Conservation (phyloP, 805 yeast genomes). For the Zygoascus ofunaensis region DNA sequence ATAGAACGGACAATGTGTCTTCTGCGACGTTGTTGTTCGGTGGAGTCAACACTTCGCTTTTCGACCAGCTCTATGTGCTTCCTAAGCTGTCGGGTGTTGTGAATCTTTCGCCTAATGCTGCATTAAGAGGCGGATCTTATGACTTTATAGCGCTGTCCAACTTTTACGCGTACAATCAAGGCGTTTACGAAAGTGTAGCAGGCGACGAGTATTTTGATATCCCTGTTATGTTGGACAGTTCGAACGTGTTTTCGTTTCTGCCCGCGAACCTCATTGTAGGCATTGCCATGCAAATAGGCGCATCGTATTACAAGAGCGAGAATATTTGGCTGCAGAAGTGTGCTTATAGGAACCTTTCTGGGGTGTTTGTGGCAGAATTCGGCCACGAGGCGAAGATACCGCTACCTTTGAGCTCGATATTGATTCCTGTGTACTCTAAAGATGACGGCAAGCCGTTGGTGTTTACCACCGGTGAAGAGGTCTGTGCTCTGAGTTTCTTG, state of each 20-base stretch:
- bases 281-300: conserved; percentile 20
- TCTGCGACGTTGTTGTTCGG: conserved; percentile 19
- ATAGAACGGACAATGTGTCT: conserved; percentile 1
- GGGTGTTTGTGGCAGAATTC: conserved; percentile 15
- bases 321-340: conserved; percentile 21
- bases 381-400: conserved; percentile 11
- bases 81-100: conserved; percentile 9
- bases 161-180: conserved; percentile 8
- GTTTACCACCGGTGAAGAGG: conserved; percentile 12
- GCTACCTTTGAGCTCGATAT: conserved; percentile 15
- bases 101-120: background rate
- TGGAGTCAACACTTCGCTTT: conserved; percentile 16
- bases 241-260: conserved; percentile 15
- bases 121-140: conserved; percentile 3
- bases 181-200: conserved; percentile 1
- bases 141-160: conserved; percentile 13
- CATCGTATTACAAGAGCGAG: conserved; percentile 13
- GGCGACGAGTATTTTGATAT: conserved; percentile 2
- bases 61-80: conserved; percentile 14
- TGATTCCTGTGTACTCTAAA: conserved; percentile 12
- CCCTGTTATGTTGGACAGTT: conserved; percentile 19
- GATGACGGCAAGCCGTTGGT: conserved; percentile 11
- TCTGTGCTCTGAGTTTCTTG: conserved; percentile 17
- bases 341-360: conserved; percentile 12
- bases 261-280: conserved; percentile 17